Evolutionary conservation across 768 basidiomycete genomes (phyloP).

Genomic region (Lactarius akahatsu): DNA sequence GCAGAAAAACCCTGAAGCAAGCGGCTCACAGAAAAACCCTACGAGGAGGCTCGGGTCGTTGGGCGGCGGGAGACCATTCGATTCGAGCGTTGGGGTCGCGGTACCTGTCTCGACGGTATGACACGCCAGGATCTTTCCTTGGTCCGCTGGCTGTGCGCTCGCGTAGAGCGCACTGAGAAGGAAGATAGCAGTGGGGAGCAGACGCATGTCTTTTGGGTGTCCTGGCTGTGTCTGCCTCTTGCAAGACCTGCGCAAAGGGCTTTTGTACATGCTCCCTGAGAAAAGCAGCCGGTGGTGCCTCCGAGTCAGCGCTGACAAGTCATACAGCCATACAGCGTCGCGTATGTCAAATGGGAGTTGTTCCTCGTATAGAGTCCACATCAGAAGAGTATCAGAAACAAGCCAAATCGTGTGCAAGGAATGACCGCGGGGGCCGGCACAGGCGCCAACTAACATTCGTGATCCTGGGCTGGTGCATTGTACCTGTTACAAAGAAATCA

Average conservation of each 20-base stretch:
- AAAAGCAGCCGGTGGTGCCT: background rate
- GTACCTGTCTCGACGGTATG: background rate
- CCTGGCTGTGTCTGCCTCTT: background rate
- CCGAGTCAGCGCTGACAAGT: background rate
- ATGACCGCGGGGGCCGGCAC: background rate
- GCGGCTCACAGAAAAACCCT: background rate
- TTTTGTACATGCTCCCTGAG: background rate
- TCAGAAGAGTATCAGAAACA: background rate
- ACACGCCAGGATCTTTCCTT: background rate
- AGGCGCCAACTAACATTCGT: background rate
- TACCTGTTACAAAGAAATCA: too few relatives aligned
- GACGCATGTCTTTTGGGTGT: background rate
- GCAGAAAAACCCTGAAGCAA: background rate
- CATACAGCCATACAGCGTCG: background rate
- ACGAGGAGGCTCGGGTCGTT: slow-evolving; percentile 2
- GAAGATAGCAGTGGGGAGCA: background rate
- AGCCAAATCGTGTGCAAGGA: background rate
- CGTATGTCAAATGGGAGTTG: background rate
- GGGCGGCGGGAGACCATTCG: background rate
- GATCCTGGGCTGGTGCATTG: too few relatives aligned
- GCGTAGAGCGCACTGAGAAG: background rate
- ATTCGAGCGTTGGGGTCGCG: background rate
- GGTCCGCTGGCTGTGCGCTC: background rate
- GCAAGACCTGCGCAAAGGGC: background rate
- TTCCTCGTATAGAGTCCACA: background rate